These are phyloP conservation scores for Candolleomyces aberdarensis DNA, from an alignment of 768 basidiomycete genomes.

Conservation along the genomic window DNA sequence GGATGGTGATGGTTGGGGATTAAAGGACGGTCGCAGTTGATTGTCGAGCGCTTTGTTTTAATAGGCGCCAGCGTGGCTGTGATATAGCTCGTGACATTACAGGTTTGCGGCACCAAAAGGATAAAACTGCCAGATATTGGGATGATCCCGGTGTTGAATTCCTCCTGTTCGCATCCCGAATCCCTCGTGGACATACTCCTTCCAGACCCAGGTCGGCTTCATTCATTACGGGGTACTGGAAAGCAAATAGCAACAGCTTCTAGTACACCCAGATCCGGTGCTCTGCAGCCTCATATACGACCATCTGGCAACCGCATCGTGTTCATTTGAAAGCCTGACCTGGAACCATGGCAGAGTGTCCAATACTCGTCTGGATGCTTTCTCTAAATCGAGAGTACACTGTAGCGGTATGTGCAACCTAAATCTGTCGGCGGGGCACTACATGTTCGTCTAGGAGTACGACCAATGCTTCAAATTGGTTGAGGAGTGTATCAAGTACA, in stretches of 20 bases:
- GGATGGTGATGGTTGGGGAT: no score
- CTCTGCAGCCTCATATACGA: no score
- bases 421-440: conserved; percentile 7
- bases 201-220: no score
- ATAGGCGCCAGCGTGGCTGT: not conserved
- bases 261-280: no score
- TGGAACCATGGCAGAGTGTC: conserved; percentile 40
- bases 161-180: not conserved
- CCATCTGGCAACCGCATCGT: not conserved
- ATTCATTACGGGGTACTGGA: no score
- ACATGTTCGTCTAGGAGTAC: conserved; percentile 55
- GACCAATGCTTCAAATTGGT: conserved; percentile 62
- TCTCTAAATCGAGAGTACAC: conserved; percentile 73
- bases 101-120: no score
- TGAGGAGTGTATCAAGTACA: conserved; percentile 57
- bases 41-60: no score
- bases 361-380: conserved; percentile 79
- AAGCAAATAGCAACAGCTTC: no score
- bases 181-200: no score
- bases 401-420: conserved; percentile 44
- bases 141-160: not conserved
- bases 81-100: not conserved
- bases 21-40: no score
- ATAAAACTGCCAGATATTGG: no score
- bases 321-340: not conserved